Conservation (phyloP, 352 stramenopile genomes). For the Globisporangium mamillatum region DNA sequence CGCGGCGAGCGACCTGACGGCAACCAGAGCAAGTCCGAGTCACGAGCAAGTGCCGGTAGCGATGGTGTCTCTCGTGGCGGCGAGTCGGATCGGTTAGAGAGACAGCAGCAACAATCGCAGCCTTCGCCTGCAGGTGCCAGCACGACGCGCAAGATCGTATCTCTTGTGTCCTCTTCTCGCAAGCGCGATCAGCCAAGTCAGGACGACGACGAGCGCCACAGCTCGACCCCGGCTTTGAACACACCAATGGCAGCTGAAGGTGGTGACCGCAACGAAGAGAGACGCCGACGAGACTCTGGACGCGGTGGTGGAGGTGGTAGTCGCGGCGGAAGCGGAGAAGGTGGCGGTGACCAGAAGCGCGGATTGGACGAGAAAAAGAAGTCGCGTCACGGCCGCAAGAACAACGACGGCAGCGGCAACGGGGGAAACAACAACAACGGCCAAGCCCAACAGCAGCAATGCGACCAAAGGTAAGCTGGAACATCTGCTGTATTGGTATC, state of each 20-base stretch:
- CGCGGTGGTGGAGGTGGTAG: constrained; percentile 7
- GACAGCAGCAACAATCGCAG: neutral
- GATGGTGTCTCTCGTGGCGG: neutral
- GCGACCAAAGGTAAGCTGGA: constrained; percentile 50
- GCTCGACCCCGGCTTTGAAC: neutral
- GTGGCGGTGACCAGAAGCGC: constrained; percentile 19
- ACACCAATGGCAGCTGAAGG: constrained; percentile 7
- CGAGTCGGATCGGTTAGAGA: constrained; percentile 14
- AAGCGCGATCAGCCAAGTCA: constrained; percentile 51
- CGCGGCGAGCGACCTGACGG: constrained; percentile 1
- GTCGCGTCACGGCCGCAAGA: constrained; percentile 34
- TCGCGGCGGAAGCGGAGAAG: constrained; percentile 10
- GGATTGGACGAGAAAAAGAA: constrained; percentile 52
- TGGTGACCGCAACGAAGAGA: constrained; percentile 10
- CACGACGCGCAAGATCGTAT: constrained; percentile 68
- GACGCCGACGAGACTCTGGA: constrained; percentile 12
- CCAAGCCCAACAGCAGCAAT: constrained; percentile 33
- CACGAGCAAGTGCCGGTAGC: neutral
- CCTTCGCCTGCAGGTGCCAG: constrained; percentile 1
- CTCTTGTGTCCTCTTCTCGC: constrained; percentile 60
- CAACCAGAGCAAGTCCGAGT: constrained; percentile 1
- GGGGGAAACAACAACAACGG: constrained; percentile 16
- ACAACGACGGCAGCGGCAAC: constrained; percentile 26
- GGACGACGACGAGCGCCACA: constrained; percentile 11
- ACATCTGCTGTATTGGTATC: neutral